Evolutionary conservation across 345 rosid genomes (phyloP).

Genomic region (Garcia nutans): DNA sequence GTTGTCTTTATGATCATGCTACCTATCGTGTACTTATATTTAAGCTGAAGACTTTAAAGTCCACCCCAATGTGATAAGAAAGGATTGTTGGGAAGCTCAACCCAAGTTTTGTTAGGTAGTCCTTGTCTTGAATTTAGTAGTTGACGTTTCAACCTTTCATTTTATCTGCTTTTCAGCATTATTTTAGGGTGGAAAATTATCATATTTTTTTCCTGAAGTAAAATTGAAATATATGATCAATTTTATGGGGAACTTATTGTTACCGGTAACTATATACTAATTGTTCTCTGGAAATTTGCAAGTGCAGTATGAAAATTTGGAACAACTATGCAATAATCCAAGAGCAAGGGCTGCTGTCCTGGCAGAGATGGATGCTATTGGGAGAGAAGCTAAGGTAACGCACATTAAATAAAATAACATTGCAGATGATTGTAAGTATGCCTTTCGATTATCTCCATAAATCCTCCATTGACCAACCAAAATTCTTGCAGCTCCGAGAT

Average conservation of each 20-base stretch:
- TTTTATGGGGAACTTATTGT: too few species aligned
- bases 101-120: too few species aligned
- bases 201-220: too few species aligned
- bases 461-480: neutral
- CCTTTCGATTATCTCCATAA: neutral
- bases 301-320: constrained; percentile 54
- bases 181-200: neutral
- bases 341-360: constrained; percentile 69
- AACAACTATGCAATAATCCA: constrained; percentile 70
- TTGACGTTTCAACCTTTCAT: too few species aligned
- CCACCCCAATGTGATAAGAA: too few species aligned
- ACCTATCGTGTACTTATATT: too few species aligned
- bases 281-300: neutral
- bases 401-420: neutral
- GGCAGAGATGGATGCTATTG: constrained; percentile 78
- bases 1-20: too few species aligned
- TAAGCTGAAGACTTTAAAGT: too few species aligned
- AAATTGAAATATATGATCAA: too few species aligned
- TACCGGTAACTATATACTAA: neutral
- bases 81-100: too few species aligned
- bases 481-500: constrained; percentile 64
- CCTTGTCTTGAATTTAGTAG: too few species aligned
- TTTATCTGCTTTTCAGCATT: neutral
- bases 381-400: constrained; percentile 84
- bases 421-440: neutral